Evolutionary conservation across 306 rosid species (phyloP), one percentile per base, ranked within the genome.

Genomic region (Malus sieversii): DNA sequence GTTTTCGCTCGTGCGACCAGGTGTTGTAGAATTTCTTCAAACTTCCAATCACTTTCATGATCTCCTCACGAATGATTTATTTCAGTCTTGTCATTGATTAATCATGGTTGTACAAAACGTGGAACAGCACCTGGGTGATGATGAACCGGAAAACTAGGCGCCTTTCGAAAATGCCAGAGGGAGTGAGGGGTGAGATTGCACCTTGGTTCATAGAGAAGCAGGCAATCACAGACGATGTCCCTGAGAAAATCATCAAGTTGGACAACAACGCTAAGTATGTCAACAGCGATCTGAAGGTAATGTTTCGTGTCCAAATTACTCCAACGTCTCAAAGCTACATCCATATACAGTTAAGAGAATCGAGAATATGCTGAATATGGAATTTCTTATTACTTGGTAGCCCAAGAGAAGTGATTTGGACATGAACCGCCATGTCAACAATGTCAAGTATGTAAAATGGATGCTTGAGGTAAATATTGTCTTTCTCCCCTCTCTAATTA

Each of bases 121-220:
- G 67, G 79, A 85, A 82, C 93, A 94, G 98, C 86, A 92, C 91
- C 38, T 94, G 98, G 97, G 98, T 92, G 85, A 94, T 89, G 96
- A 94, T 94, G 98, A 92, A 94, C 88, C 86, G 82, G 76, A 82
- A 84, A 72, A 88, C 98, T 77, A 88, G 98, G 69, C 97, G 98
- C 76, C 96, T 92, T 69, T 94, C 97, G 4, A 92, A 92, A 83
- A 84, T 92, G 86, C 97, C 97, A 58, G 92, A 92, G 77, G 98
- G 87, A 60, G 98, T 90, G 75, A 91, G 97, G 82, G 81, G 71
- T 53, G 98, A 94, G 81, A 73, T 94, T 72, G 71, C 88, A 44
- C 98, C 98, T 65, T 94, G 98, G 98, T 92, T 90, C 35, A 85
- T 92, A 61, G 88, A 84, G 72, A 94, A 92, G 75, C 86, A 86